Conservation (phyloP, 148 eudicot species). For the Vaccinium darrowii region DNA sequence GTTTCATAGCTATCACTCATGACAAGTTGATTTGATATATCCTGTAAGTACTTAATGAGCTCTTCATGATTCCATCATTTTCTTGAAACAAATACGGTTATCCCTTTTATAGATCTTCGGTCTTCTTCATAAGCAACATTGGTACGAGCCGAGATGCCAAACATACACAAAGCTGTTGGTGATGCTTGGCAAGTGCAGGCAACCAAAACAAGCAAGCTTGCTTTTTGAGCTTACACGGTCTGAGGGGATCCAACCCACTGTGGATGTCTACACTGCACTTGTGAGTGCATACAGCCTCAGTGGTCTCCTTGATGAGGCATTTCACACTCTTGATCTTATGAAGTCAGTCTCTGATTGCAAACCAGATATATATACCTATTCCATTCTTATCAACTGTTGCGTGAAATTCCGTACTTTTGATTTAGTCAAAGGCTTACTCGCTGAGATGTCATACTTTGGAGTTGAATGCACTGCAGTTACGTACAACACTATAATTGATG, state of each 20-base stretch:
- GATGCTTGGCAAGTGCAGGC: constrained; percentile 85
- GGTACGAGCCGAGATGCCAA: constrained; percentile 78
- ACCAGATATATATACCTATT: constrained; percentile 81
- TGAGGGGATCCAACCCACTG: constrained; percentile 73
- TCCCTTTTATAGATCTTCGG: constrained; percentile 53
- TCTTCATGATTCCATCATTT: constrained; percentile 11
- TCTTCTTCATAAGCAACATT: constrained; percentile 85
- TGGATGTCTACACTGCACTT: constrained; percentile 77
- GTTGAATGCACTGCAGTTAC: constrained; percentile 58
- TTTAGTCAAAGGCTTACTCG: constrained; percentile 45
- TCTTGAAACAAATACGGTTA: constrained; percentile 10
- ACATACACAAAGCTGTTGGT: constrained; percentile 74
- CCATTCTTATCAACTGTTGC: constrained; percentile 68
- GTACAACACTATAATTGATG: constrained; percentile 81
- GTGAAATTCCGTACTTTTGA: constrained; percentile 52
- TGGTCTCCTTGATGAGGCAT: constrained; percentile 68
- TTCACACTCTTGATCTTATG: constrained; percentile 61
- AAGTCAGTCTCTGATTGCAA: constrained; percentile 62
- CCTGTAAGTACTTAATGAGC: not conserved
- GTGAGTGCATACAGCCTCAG: constrained; percentile 66
- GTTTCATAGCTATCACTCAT: not conserved
- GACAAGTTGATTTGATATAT: not conserved
- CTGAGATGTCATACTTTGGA: constrained; percentile 71
- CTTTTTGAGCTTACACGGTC: constrained; percentile 64
- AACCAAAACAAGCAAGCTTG: constrained; percentile 63